phyloP scores from a whole-genome alignment of 306 rosid genomes.

The Quercus engelmannii region DNA sequence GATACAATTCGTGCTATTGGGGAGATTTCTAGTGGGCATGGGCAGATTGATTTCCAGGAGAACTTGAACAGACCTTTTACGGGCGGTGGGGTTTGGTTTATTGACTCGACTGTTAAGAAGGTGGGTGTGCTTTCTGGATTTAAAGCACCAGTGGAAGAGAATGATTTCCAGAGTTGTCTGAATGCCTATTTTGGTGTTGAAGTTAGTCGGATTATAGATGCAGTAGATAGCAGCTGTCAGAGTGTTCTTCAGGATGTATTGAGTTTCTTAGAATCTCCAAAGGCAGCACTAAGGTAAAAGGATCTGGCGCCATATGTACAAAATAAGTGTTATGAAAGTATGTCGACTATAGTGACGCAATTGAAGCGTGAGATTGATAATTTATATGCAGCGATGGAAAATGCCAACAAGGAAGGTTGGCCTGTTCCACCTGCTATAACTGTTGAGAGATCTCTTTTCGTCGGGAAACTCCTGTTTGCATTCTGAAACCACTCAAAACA shows the following conservation, averaged over 20 bases:
- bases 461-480: constrained; percentile 87
- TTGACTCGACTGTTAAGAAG: constrained; percentile 60
- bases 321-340: constrained; percentile 64
- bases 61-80: constrained; percentile 50
- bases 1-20: constrained; percentile 41
- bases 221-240: constrained; percentile 72
- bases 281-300: constrained; percentile 79
- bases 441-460: constrained; percentile 81
- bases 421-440: constrained; percentile 40
- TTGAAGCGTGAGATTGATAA: constrained; percentile 59
- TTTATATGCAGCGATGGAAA: constrained; percentile 52
- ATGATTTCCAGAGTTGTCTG: constrained; percentile 60
- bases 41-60: constrained; percentile 43
- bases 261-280: constrained; percentile 88
- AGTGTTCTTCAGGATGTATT: constrained; percentile 75
- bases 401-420: constrained; percentile 30
- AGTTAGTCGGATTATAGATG: constrained; percentile 78
- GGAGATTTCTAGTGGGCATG: constrained; percentile 25
- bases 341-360: constrained; percentile 60
- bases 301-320: constrained; percentile 72
- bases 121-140: constrained; percentile 42
- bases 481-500: constrained; percentile 81
- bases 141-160: constrained; percentile 57
- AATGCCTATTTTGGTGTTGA: constrained; percentile 83
- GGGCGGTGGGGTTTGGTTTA: constrained; percentile 87